Evolutionary conservation across 257 asterid genomes (phyloP), one percentile per base, ranked within the genome.

Genomic region (Forsythia viridissima): DNA sequence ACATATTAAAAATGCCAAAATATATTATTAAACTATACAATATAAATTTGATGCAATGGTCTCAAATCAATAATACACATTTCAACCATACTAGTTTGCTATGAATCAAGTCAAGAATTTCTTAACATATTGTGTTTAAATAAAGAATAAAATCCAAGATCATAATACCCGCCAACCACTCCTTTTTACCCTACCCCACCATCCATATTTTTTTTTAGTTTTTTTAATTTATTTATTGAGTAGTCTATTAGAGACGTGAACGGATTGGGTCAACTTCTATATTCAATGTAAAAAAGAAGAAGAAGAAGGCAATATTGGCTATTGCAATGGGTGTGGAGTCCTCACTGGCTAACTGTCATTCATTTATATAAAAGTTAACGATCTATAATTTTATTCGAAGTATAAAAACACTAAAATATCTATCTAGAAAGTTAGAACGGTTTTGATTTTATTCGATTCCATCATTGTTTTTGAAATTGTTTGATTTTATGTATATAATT

Each of bases 281-380:
- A 51, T 24, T 72, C 69, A 38, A 39, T 76, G 0, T 43, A 76
- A 75, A 72, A 30, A 30, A 82, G 42, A 43, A 75, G 68, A 30
- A 30, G 80, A 48, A 39, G 37, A 71, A 63, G 57, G 59, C 34
- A 71, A 61, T 15, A 21, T 57, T 85, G 89, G 84, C 90, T 81
- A 74, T 88, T 87, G 85, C 80, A 44, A 8, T 37, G 87, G 85
- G 91, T 83, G 86, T 92, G 77, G 13, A 63, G 21, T n/a, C 15
- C 6, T 46, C 71, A 57, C 71, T 75, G 66, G 5, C 57, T 15
- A 4, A 48, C 57, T 12, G n/a, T 48, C 36, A 52, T 84, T 71
- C 90, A 82, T 80, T 86, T 15, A 52, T 20, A 20, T 20, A 59
- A n/a, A n/a, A n/a, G 10, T 8, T 21, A 21, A 61, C 8, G 4